Evolutionary conservation across 2,329 filamentous ascomycete species (phyloP), one percentile per base, ranked within the genome.

Genomic region (Aspergillus transmontanensis): DNA sequence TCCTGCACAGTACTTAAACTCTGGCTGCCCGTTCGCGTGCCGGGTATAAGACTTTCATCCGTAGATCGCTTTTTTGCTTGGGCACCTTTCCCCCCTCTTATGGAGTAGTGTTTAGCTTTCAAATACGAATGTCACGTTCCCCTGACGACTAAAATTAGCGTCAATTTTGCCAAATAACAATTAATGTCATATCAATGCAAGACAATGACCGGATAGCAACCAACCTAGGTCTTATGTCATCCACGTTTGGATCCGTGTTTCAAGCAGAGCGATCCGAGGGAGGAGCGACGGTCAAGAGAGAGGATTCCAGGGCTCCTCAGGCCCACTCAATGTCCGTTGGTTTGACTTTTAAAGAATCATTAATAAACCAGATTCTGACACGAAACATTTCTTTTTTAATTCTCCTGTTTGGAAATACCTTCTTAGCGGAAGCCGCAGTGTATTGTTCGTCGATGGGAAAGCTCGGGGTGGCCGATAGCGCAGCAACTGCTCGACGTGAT

Each of bases 181-280:
- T 61, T 54, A 32, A n/a, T 30, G 5, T 34, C 28, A 51, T 26
- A n/a, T 23, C 48, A 32, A 30, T 51, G 4, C 48, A 51, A 51
- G 48, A 32, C 48, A 51, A 32, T 32, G 16, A 63, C 51, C 61
- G 61, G 59, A 59, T 62, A 46, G 54, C 54, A 36, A 60, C 60
- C 26, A 62, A 64, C 64, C 62, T 58, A 55, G 43, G 53, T 57
- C 56, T 61, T 60, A 60, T 63, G 66, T 59, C 61, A 62, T 62
- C 50, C 61, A 57, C 32, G 11, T 19, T 57, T 48, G 55, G 61
- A 57, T 64, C 64, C 64, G 65, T 62, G 65, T 67, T 60, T 58
- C 59, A 53, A 59, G 58, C 59, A 51, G 55, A 58, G 65, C 51
- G 61, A 64, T 62, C 64, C 64, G 66, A 64, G 65, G 63, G 46